A percentile compares a stretch with the other conserved stretches of the same genome.
Evolutionary conservation across 2,329 filamentous ascomycete genomes (phyloP).

Genomic region (Paramyrothecium roridum): DNA sequence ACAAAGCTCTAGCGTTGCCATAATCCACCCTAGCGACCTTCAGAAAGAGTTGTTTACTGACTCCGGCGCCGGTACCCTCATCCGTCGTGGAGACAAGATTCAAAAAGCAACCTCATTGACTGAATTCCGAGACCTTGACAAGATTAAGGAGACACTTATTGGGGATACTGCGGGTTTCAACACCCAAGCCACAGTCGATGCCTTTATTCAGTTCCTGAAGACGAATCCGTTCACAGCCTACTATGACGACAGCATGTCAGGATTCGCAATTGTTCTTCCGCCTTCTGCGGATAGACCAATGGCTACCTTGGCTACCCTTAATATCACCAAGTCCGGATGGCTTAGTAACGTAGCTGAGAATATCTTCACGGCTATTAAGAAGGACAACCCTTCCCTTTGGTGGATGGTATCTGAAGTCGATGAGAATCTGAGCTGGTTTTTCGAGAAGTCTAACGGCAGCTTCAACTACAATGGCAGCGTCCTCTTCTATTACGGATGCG

Average conservation of each 20-base stretch:
- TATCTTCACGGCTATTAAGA: slow-evolving; percentile 89
- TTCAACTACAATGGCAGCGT: slow-evolving; percentile 82
- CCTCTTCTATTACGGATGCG: slow-evolving; percentile 93
- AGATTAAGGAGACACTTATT: slow-evolving; percentile 78
- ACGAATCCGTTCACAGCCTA: slow-evolving; percentile 85
- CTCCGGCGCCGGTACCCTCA: slow-evolving; percentile 88
- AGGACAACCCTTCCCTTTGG: slow-evolving; percentile 84
- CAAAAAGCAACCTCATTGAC: slow-evolving; percentile 67
- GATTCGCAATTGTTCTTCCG: slow-evolving; percentile 83
- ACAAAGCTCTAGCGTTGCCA: slow-evolving; percentile 89
- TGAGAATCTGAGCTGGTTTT: slow-evolving; percentile 97
- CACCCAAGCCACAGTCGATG: slow-evolving; percentile 78
- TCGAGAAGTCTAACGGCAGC: slow-evolving; percentile 93
- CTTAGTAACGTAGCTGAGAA: slow-evolving; percentile 93
- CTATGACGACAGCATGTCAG: slow-evolving; percentile 92
- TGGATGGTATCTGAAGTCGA: slow-evolving; percentile 98
- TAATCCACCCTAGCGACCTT: slow-evolving; percentile 92
- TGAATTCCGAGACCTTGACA: slow-evolving; percentile 72
- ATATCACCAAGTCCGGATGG: slow-evolving; percentile 93
- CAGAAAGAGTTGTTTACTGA: slow-evolving; percentile 96
- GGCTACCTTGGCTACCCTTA: slow-evolving; percentile 84
- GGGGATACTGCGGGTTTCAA: slow-evolving; percentile 80
- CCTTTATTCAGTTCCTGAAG: slow-evolving; percentile 77
- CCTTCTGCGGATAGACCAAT: slow-evolving; percentile 63
- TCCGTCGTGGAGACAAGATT: slow-evolving; percentile 88